Evolutionary conservation across 371 early-diverging fungal species (phyloP), one percentile per base, ranked within the genome.

Genomic region (Funneliformis caledonium): DNA sequence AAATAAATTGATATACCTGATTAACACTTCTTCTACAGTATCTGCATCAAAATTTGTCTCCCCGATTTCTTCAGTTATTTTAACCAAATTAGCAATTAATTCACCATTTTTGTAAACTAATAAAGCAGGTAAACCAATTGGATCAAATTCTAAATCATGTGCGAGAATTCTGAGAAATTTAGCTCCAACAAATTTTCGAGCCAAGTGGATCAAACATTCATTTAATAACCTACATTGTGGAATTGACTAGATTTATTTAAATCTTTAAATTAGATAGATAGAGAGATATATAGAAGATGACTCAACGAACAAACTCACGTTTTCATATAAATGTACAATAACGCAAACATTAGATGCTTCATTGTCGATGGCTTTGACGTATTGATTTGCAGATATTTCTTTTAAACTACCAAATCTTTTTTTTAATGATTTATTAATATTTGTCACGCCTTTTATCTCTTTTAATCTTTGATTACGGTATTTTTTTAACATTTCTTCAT

Each of bases 41-140:
- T 74, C 33, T 4, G 74, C 14, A 74, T 72, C 80, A 50, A 75
- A 67, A 59, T 72, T 65, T 7, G 26, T 33, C 47, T 81, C 56
- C 0, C 65, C 77, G 62, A 86, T 85, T 67, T 84, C 80, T 69
- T 90, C 89, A 45, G 86, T 83, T 19, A 90, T 77, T 60, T 89
- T 84, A 33, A 90, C 88, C 61, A 88, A 79, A 81, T 90, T 90
- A 47, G 88, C 86, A 4, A 90, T 83, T 31, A 90, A 82, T 10
- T 83, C 72, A 12, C 89, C 89, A 74, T 84, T 82, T 78, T 85
- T 84, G 83, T 90, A 90, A 50, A 82, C 87, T 45, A 90, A 76
- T 50, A 90, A 83, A n/a, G 89, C 87, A 68, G 90, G 89, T 56
- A 89, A 86, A 42, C 85, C 90, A 33, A 88, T 86, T 19, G 87